Base-by-base conservation (phyloP, 306 rosid species). In the Heteromeles arbutifolia region DNA sequence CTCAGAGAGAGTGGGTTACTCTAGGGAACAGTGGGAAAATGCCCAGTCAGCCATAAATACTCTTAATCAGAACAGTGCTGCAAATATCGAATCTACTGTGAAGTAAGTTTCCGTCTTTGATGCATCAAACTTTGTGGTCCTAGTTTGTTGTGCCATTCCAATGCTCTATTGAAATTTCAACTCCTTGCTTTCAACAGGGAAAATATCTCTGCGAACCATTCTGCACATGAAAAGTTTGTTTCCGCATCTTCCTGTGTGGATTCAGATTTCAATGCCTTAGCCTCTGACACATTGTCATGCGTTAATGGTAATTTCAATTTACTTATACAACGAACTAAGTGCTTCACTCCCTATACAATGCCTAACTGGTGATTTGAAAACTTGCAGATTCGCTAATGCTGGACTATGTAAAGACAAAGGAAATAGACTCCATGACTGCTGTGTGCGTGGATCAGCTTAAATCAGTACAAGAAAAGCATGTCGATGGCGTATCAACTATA, bases 1-100 rank as follows among this genome's bases (percentile, higher is more conserved):
- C 88, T 86, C 90, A 74, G 86, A 81, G 84, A 80, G 85, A 57
- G 89, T 85, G 82, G 79, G 82, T 58, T 68, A 48, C 65, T 87
- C 92, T 61, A 61, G 78, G 73, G 80, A 76, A 77, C 96, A 85
- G 70, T 94, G 98, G 98, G 88, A 84, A 85, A 87, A 80, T 78
- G 76, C 86, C 4, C 82, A 84, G 50, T 74, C 80, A 57, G 84
- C 88, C 37, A 44, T 91, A 17, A 85, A 74, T 69, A 82, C 65
- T 73, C 81, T 88, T 72, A 85, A 80, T 70, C 74, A 85, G 79
- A 77, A 72, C 66, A 76, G 76, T 72, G 77, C 84, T 56, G 76
- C 89, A 44, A 88, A 87, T 75, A 87, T 88, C 7, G 80, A 87
- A 74, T 87, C 89, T 66, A 56, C 80, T 17, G 89, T 91, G 64